Evolutionary conservation across 2,329 filamentous ascomycete species (phyloP), one percentile per base, ranked within the genome.

Genomic region (Cladophialophora exuberans): DNA sequence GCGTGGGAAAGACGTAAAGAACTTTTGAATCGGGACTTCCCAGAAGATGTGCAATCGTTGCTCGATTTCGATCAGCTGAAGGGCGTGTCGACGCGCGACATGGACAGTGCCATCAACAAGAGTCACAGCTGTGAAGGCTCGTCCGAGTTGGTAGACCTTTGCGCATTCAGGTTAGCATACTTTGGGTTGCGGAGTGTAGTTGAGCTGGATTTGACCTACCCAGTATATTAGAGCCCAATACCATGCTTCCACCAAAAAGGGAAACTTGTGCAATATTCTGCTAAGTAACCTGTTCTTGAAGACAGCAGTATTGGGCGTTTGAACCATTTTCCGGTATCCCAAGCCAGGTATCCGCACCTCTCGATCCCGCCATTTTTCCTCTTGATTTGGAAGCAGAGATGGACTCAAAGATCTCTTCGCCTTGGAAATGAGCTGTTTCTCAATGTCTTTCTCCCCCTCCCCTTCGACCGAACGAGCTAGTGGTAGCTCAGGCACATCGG

Each of bases 211-310:
- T 51, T n/a, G 25, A 67, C 80, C 64, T 79, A 89, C 86, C 86
- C 87, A 90, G 73, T 90, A 90, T 46, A 90, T 85, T 59, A 89
- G 72, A 2, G 84, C 83, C 87, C 87, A 90, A 64, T 90, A 90
- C 86, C 86, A 90, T 35, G 82, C 85, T 70, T 90, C 88, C 1
- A 85, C 84, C 23, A 90, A 69, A 66, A 90, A 90, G 0, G 88
- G 87, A 61, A 88, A 83, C 65, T 82, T 85, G 54, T 77, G 77
- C 11, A 90, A 76, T 30, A 90, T 62, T 3, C 86, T 78, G 66
- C 84, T 87, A 46, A 88, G 73, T 10, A 86, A 70, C 42, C 82
- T 79, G 57, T 82, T 77, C 60, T 79, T 76, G 65, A 85, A 87
- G 5, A 81, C 73, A 33, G 73, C 73, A 1, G 84, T 87, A 67